phyloP scores from a whole-genome alignment of 2,329 filamentous ascomycete species.

The Sclerotinia nivalis region DNA sequence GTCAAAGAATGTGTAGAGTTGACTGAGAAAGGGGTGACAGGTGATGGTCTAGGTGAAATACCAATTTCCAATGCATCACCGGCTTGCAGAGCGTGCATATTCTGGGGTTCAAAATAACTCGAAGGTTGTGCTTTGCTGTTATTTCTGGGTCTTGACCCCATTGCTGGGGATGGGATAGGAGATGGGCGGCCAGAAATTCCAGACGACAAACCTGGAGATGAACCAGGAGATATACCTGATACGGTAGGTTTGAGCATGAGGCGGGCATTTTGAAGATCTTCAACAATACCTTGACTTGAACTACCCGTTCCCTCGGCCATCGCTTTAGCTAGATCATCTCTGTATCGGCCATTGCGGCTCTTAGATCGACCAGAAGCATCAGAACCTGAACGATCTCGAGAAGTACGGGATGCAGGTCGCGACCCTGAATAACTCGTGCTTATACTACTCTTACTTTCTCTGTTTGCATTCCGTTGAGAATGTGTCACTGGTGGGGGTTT shows the following conservation, averaged over 20 bases:
- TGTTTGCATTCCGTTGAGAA: slow-evolving; percentile 21
- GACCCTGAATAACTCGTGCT: slow-evolving; percentile 35
- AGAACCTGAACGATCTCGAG: slow-evolving; percentile 40
- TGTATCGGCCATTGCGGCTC: slow-evolving; percentile 38
- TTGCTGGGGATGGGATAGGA: slow-evolving; percentile 36
- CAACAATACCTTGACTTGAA: slow-evolving; percentile 31
- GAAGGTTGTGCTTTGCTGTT: slow-evolving; percentile 34
- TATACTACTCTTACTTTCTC: slow-evolving; percentile 28
- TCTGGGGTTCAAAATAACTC: slow-evolving; percentile 37
- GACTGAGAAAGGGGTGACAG: slow-evolving; percentile 38
- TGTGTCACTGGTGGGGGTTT: slow-evolving; percentile 36
- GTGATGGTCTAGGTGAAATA: slow-evolving; percentile 38
- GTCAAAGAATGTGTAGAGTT: slow-evolving; percentile 39
- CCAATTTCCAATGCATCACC: slow-evolving; percentile 34
- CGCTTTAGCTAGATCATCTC: slow-evolving; percentile 37
- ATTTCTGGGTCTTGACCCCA: slow-evolving; percentile 34
- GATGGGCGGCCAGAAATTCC: slow-evolving; percentile 29
- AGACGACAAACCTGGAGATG: slow-evolving; percentile 3
- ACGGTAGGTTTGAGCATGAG: slow-evolving; percentile 34
- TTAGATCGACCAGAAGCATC: slow-evolving; percentile 39
- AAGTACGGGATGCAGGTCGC: slow-evolving; percentile 33
- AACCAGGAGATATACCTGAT: slow-evolving; percentile 27
- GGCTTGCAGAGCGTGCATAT: slow-evolving; percentile 32
- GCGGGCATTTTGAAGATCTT: slow-evolving; percentile 33
- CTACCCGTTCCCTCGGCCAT: slow-evolving; percentile 35